Conservation (phyloP, 495 filamentous ascomycete genomes). For the Emericellopsis terricola region DNA sequence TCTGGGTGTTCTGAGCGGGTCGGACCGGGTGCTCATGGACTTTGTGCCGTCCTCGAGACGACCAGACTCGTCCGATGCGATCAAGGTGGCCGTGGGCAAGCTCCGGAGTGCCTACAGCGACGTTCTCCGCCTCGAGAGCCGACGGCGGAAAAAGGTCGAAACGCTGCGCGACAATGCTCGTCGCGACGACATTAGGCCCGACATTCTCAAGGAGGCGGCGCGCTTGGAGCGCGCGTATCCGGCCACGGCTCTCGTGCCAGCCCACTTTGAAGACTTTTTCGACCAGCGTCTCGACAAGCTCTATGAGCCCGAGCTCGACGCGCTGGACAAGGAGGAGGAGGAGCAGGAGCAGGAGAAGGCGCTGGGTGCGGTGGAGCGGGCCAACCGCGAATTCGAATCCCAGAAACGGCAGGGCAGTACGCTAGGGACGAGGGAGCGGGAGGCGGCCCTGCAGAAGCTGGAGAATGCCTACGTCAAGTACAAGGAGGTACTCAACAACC, state of each 20-base stretch:
- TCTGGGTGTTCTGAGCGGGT: slow-evolving; percentile 55
- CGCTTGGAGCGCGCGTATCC: slow-evolving; percentile 73
- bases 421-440: slow-evolving; percentile 56
- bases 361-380: slow-evolving; percentile 43
- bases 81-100: slow-evolving; percentile 60
- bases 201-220: slow-evolving; percentile 64
- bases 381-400: slow-evolving; percentile 59
- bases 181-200: slow-evolving; percentile 74
- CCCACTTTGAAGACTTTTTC: slow-evolving; percentile 80
- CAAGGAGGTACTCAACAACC: slow-evolving; percentile 78
- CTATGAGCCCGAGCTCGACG: slow-evolving; percentile 62
- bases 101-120: slow-evolving; percentile 69
- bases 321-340: slow-evolving; percentile 58
- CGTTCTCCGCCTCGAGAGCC: slow-evolving; percentile 58
- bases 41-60: slow-evolving; percentile 76
- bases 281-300: slow-evolving; percentile 51
- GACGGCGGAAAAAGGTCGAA: slow-evolving; percentile 59
- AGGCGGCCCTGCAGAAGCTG: slow-evolving; percentile 69
- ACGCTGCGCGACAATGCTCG: slow-evolving; percentile 57
- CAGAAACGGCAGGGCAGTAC: slow-evolving; percentile 50
- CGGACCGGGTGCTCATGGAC: slow-evolving; percentile 63
- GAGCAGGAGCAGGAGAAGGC: slow-evolving; percentile 58
- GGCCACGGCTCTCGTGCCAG: slow-evolving; percentile 64
- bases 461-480: slow-evolving; percentile 91
- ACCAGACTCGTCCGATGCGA: slow-evolving; percentile 54